Evolutionary conservation across 1,139 yeast genomes (phyloP), one percentile per base, ranked within the genome.

Genomic region (Pichia sp.): DNA sequence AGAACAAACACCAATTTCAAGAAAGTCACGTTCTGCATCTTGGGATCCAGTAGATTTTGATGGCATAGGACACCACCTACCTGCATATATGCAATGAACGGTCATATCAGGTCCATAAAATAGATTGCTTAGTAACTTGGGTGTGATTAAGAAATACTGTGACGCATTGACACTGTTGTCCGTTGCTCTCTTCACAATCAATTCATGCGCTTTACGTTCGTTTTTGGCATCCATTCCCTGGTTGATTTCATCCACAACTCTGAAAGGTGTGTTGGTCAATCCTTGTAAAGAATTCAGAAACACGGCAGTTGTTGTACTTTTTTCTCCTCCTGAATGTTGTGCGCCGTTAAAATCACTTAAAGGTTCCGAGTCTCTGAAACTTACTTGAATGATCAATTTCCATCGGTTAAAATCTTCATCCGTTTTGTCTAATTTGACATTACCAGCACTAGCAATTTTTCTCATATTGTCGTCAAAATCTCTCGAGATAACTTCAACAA

Each of bases 201-300:
- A 77, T 52, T 79, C 76, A 59, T 92, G 97, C 3, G 95, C 94
- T 66, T 79, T 73, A 52, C 94, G 77, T 64, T 94, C 98, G 59
- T 92, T 92, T 49, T 77, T 77, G 7, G 95, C 87, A 65, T 94
- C 99, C 97, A 94, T 90, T 52, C 98, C 99, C 66, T 94, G 99
- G 62, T 94, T 94, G 52, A 94, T 94, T 67, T 94, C 99, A 64
- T 94, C 99, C 5, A 94, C 97, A 3, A 92, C 92, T 57, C 97
- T 71, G 59, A 94, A 87, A 8, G 98, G 98, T 0, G 97, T 88
- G 37, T 75, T 75, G 0, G 97, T 82, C 48, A 86, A 71, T n/a
- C 90, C 92, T 65, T 94, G 99, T 49, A 94, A 67, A 1, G 97
- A 83, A 74, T 94, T 85, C 56, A 94, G 75, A 59, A 85, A 94